phyloP scores from a whole-genome alignment of 306 rosid genomes.

The Mimosa bimucronata region DNA sequence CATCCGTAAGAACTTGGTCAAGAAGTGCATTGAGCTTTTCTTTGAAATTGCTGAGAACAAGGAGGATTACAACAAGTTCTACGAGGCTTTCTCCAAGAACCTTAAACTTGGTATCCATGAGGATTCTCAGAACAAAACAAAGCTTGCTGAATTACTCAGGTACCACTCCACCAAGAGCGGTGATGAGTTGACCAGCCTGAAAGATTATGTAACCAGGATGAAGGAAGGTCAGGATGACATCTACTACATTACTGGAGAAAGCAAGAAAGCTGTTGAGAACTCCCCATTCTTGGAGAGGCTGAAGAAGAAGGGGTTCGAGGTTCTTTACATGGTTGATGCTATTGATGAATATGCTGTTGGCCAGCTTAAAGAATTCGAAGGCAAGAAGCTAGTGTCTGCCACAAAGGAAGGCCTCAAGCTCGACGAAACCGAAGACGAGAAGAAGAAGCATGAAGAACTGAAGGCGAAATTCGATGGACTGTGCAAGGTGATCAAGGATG shows the following conservation, averaged over 20 bases:
- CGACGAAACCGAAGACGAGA: slow-evolving; percentile 84
- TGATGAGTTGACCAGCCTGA: slow-evolving; percentile 87
- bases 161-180: slow-evolving; percentile 94
- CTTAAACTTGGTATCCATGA: slow-evolving; percentile 84
- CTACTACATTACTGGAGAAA: slow-evolving; percentile 89
- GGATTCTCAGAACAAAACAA: slow-evolving; percentile 80
- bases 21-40: slow-evolving; percentile 86
- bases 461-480: slow-evolving; percentile 81
- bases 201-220: slow-evolving; percentile 96
- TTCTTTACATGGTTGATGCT: slow-evolving; percentile 89
- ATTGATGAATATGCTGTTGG: slow-evolving; percentile 93
- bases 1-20: slow-evolving; percentile 86
- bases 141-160: slow-evolving; percentile 83
- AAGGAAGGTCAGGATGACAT: slow-evolving; percentile 94
- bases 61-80: slow-evolving; percentile 91
- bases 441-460: slow-evolving; percentile 61
- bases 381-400: slow-evolving; percentile 88
- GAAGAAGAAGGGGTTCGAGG: slow-evolving; percentile 87
- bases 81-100: slow-evolving; percentile 90
- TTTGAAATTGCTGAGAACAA: slow-evolving; percentile 95
- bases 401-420: slow-evolving; percentile 92
- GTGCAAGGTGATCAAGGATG: slow-evolving; percentile 93
- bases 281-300: slow-evolving; percentile 92
- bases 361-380: slow-evolving; percentile 93
- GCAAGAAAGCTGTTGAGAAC: slow-evolving; percentile 92